Base-by-base conservation (phyloP, 768 basidiomycete genomes). In the Tricholoma flavovirens region DNA sequence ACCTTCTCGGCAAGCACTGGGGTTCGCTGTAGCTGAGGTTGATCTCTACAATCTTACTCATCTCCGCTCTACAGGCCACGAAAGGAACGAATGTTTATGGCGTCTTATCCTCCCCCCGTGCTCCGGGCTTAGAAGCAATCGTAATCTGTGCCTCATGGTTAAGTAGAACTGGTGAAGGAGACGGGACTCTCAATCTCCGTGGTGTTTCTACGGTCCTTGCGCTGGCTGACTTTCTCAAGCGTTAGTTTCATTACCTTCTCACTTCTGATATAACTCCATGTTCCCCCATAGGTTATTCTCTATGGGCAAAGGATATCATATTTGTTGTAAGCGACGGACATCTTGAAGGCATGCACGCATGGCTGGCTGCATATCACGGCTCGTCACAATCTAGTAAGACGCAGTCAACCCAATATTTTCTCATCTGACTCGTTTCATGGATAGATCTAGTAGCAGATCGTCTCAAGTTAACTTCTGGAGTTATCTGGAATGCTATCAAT, bases 251-350 rank as follows among this genome's bases (percentile, higher is more conserved):
- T 8, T 22, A 56, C 30, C 14, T n/a, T 26, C 49, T 19, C 1
- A 53, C 45, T 15, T 40, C 57, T 21, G 17, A 38, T 11, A 49
- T 24, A 5, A 17, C 22, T 33, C 51, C 58, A 8, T 50, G 52
- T 59, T 15, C 36, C 9, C 40, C 53, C 5, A 15, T 19, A 95
- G 93, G 79, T 32, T 87, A 90, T 62, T 90, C 93, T 19, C 79
- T 93, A 35, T 99, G 97, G 96, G 90, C 94, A 0, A 96, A 95
- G 67, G 95, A 98, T 63, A 77, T 99, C 54, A 72, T 98, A 15
- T 88, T 98, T 57, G 83, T 99, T 24, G 76, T 98, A 57, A 88
- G 88, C 45, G 96, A 98, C 59, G 90, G 85, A 1, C 84, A 95
- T 67, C 69, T 93, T 33, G 90, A 95, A 53, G 97, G 97, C 2